phyloP scores from a whole-genome alignment of 2,329 filamentous ascomycete genomes.

The Colletotrichum agaves region DNA sequence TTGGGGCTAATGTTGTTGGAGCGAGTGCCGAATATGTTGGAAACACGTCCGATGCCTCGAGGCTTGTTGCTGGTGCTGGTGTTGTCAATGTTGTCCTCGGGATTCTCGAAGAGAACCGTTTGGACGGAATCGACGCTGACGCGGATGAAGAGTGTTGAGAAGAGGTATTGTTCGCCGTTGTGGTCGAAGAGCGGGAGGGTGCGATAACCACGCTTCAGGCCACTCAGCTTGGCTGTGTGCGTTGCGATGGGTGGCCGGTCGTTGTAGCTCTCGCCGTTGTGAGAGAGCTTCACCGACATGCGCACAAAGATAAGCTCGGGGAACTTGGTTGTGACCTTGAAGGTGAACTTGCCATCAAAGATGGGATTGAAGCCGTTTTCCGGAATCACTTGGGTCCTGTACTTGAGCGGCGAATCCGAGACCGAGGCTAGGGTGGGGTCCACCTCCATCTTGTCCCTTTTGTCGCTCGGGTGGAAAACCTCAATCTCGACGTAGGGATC shows the following conservation, averaged over 20 bases:
- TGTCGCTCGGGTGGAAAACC: conserved; percentile 93
- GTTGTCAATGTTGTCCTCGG: conserved; percentile 46
- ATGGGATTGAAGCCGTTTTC: conserved; percentile 95
- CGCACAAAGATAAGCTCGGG: conserved; percentile 93
- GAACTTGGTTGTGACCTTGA: conserved; percentile 91
- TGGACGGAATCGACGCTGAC: conserved; percentile 74
- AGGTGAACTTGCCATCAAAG: conserved; percentile 82
- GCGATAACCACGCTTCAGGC: conserved; percentile 90
- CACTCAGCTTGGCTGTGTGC: conserved; percentile 92
- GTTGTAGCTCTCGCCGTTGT: conserved; percentile 77
- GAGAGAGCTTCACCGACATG: conserved; percentile 89
- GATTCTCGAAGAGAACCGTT: conserved; percentile 65
- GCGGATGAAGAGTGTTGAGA: conserved; percentile 92
- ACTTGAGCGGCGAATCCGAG: conserved; percentile 73
- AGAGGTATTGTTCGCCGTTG: conserved; percentile 91
- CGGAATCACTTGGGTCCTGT: conserved; percentile 81
- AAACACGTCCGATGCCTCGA: conserved; percentile 61
- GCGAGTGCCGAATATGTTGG: conserved; percentile 65
- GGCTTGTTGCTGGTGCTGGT: conserved; percentile 59
- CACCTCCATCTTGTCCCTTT: conserved; percentile 85
- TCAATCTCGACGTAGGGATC: conserved; percentile 97
- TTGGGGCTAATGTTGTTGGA: conserved; percentile 61
- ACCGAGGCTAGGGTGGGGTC: conserved; percentile 63
- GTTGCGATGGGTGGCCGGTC: conserved; percentile 78
- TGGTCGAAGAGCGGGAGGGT: conserved; percentile 90